Evolutionary conservation across 352 stramenopile genomes (phyloP), one percentile per base, ranked within the genome.

Genomic region (Albugo laibachii): DNA sequence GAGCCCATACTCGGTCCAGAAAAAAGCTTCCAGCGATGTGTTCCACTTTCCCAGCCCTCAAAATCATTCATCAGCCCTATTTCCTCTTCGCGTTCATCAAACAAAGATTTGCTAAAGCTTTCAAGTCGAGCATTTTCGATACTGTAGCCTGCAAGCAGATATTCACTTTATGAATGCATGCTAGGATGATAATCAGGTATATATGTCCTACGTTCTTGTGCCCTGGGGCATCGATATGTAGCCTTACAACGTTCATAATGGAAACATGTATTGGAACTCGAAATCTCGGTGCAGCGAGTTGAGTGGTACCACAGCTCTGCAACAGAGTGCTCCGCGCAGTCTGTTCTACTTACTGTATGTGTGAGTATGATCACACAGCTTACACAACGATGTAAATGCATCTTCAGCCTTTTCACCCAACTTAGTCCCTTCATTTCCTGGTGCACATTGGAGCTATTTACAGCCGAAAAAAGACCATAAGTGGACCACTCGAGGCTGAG

Each of bases 1-100:
- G 39, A 54, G 2, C 21, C 31, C 44, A 31, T 19, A 50, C 27
- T 24, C 38, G 54, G 50, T 10, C 52, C 24, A 31, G 24, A 48
- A n/a, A n/a, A n/a, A 50, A 83, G 73, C 19, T 53, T 52, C 69
- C 79, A 92, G 11, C 61, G 58, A 41, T 81, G 63, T 11, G 79
- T 94, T 0, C 92, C 93, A 13, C 63, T 74, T 37, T 94, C 87
- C 91, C 89, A 97, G 62, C 97, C 86, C 56, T 98, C 92, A 75
- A 98, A 97, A 63, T 95, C 70, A 38, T 93, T 86, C 59, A 93
- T 83, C 11, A 97, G 69, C 31, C 66, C 36, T 35, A 92, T 78
- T 41, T 59, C 41, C 11, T 63, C 53, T 31, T 85, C 74, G 6
- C 75, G 53, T 34, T 92, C 91, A 18, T 75, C 62, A 0, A 48